Percentiles rank a stretch among this genome's conserved stretches.
Conservation (phyloP, 371 early-diverging fungal genomes). For the Circinella umbellata region DNA sequence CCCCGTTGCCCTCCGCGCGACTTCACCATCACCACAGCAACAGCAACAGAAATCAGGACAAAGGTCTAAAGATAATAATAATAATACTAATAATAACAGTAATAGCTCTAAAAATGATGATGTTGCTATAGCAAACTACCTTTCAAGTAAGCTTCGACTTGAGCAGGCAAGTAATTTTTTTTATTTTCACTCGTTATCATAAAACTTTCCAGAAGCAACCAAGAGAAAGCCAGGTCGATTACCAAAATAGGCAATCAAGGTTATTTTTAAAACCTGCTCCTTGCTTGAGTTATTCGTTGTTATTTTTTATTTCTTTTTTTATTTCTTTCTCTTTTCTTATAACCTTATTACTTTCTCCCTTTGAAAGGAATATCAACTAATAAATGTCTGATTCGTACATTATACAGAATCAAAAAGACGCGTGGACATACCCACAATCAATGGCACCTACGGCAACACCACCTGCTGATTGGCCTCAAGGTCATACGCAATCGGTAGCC, state of each 20-base stretch:
- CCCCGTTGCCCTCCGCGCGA: slow-evolving; percentile 13
- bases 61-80: slow-evolving; percentile 3
- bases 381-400: slow-evolving; percentile 13
- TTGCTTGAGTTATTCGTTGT: slow-evolving; percentile 14
- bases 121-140: slow-evolving; percentile 29
- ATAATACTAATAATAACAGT: slow-evolving; percentile 6
- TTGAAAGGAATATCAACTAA: neutral
- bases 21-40: slow-evolving; percentile 1
- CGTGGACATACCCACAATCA: slow-evolving; percentile 25
- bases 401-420: slow-evolving; percentile 21
- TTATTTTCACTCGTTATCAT: neutral
- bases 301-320: slow-evolving; percentile 2
- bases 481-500: neutral
- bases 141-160: slow-evolving; percentile 28
- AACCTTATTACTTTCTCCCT: neutral
- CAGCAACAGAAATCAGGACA: slow-evolving; percentile 3
- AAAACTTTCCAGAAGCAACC: slow-evolving; percentile 14
- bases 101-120: slow-evolving; percentile 16
- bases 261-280: slow-evolving; percentile 21
- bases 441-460: slow-evolving; percentile 19
- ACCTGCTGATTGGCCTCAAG: slow-evolving; percentile 7
- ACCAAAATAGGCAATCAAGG: slow-evolving; percentile 17
- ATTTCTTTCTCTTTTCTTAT: slow-evolving; percentile 9
- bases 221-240: slow-evolving; percentile 12
- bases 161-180: slow-evolving; percentile 26